Base-by-base conservation (phyloP, 2,329 filamentous ascomycete genomes). In the Geosmithia morbida region DNA sequence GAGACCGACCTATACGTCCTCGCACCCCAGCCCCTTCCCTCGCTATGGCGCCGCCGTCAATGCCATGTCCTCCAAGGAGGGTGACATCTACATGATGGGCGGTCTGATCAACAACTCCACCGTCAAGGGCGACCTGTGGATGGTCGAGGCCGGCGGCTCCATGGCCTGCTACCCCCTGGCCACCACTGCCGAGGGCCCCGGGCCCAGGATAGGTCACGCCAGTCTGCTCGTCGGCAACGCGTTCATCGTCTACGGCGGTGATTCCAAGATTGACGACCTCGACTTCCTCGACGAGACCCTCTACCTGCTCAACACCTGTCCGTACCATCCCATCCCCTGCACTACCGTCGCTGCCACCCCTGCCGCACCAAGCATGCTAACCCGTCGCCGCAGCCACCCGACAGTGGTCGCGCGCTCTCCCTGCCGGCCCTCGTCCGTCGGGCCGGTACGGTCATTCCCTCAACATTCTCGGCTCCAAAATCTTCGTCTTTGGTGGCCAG, bases 41-140 rank as follows among this genome's bases (percentile, higher is more conserved):
- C 81, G 92, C 61, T 98, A 98, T 74, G 92, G 92, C 61, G 88
- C 94, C 46, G 92, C 94, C 7, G 90, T 96, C 62, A 98, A 98
- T 63, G 78, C 88, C 1, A 75, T 84, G 16, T 85, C 89, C 20
- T 96, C 89, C 40, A 97, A 97, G 66, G 92, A 98, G 65, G 94
- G 94, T 50, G 87, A 94, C 56, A 85, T 98, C 49, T 98, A 97
- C 59, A 75, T 98, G 59, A 97, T 98, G 89, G 92, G 92, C 52
- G 92, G 92, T 46, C 68, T 98, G 51, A 90, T 98, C 57, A 90
- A 94, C 59, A 90, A 90, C 54, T 86, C 88, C 39, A 95, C 87
- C 2, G 92, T 97, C 43, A 96, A 96, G 61, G 92, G 92, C 44
- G 92, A 98, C 66, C 66, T 98, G 44, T 98, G 94, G 94, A 85